Base-by-base conservation (phyloP, 495 filamentous ascomycete species). In the Paragyromitra xinjiangensis region DNA sequence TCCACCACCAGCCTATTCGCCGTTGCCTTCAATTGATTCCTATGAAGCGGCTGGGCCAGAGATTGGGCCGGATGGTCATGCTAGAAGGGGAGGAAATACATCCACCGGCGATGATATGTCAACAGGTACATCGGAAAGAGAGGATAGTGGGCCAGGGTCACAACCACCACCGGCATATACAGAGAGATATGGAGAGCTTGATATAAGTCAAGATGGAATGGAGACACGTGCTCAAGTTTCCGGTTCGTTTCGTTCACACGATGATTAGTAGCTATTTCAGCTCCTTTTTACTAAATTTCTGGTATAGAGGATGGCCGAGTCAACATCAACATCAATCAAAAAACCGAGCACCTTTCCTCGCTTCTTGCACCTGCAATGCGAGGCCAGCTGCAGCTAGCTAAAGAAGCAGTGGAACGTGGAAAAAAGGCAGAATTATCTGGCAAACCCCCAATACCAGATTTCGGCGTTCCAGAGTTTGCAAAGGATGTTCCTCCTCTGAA, bases 261-360 rank as follows among this genome's bases (percentile, higher is more conserved):
- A 56, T 71, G n/a, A 73, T 44, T 29, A 6, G 29, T 39, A 86
- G 88, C 87, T 75, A 91, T 92, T 83, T 92, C 91, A 16, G 90
- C 92, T 42, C 86, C 94, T 74, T 88, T 34, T 93, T 77, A 93
- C 94, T 84, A 89, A 90, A 70, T 91, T 82, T 88, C 89, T 74
- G 87, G 92, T 77, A 89, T 42, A 81, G 80, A 88, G 22, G 92
- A 93, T 83, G 92, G 92, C n/a, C 86, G 92, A 40, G 82, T 94
- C 34, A 88, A 87, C 72, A 92, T 94, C 74, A 89, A 87, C 37
- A 85, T 94, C 81, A 89, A 90, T 71, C 90, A 93, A 81, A 88
- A 89, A 78, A 88, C 88, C 72, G 83, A 87, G 34, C 86, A 88
- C 44, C 81, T 97, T 0, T 88, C 91, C 8, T 86, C 88, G 40